Conservation (phyloP, 441 rosid species). For the Croton setiger region DNA sequence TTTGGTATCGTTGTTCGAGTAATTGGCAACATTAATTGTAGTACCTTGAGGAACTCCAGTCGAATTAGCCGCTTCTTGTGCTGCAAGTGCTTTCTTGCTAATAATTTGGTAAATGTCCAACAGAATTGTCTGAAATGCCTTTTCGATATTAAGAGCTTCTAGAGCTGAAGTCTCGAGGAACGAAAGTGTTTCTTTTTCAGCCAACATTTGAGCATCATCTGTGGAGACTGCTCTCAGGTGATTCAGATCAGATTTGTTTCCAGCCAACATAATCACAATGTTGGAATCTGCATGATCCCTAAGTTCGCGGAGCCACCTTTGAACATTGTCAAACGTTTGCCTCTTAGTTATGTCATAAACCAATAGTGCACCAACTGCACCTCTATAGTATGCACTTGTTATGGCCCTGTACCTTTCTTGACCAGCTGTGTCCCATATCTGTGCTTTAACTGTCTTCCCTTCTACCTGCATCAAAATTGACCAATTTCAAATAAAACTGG, state of each 20-base stretch:
- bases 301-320: constrained; percentile 81
- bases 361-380: constrained; percentile 91
- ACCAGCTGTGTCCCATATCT: constrained; percentile 97
- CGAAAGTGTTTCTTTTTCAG: constrained; percentile 81
- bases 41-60: constrained; percentile 57
- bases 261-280: constrained; percentile 94
- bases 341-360: constrained; percentile 94
- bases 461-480: constrained; percentile 48
- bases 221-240: constrained; percentile 72
- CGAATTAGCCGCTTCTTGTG: constrained; percentile 61
- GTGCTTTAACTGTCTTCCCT: constrained; percentile 93
- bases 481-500: not conserved
- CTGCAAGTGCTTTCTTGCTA: constrained; percentile 90
- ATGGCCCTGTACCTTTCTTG: constrained; percentile 93
- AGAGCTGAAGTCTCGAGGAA: constrained; percentile 88
- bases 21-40: constrained; percentile 44
- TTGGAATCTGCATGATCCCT: constrained; percentile 94
- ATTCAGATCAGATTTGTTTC: constrained; percentile 82
- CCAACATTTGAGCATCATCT: constrained; percentile 64
- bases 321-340: constrained; percentile 79
- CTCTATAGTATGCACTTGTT: constrained; percentile 96
- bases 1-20: constrained; percentile 32
- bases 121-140: constrained; percentile 83
- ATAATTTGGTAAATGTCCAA: constrained; percentile 75
- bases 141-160: constrained; percentile 74